Evolutionary conservation across 495 filamentous ascomycete genomes (phyloP).

Genomic region (Penicillium arizonense): DNA sequence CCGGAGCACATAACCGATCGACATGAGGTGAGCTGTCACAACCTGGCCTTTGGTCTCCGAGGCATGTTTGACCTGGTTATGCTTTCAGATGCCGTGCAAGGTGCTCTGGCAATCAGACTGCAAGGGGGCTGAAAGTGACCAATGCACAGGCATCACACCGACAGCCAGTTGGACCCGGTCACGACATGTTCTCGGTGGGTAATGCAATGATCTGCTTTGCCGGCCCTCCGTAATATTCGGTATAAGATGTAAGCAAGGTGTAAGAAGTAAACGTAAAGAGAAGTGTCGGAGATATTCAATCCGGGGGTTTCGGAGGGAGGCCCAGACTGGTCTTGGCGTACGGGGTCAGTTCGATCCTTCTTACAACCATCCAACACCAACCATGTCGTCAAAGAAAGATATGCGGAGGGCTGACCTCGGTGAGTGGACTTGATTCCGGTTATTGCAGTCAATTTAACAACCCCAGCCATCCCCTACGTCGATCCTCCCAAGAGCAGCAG

Average conservation of each 20-base stretch:
- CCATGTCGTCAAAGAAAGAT: slow-evolving; percentile 78
- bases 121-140: slow-evolving; percentile 1
- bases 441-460: slow-evolving; percentile 7
- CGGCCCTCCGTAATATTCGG: too few relatives aligned
- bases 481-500: slow-evolving; percentile 55
- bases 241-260: not conserved
- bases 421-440: slow-evolving; percentile 39
- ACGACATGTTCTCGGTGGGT: not conserved
- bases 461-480: slow-evolving; percentile 60
- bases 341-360: slow-evolving; percentile 13
- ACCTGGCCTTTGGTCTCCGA: not conserved
- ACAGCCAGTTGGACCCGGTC: not conserved
- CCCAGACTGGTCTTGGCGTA: slow-evolving; percentile 13
- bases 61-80: not conserved
- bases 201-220: not conserved
- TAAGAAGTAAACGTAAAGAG: not conserved
- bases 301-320: slow-evolving; percentile 10
- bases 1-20: not conserved
- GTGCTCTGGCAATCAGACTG: not conserved
- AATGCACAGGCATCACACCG: slow-evolving; percentile 4
- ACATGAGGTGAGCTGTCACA: slow-evolving; percentile 2
- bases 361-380: slow-evolving; percentile 8
- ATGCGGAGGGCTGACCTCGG: slow-evolving; percentile 83
- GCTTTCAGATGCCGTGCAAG: not conserved
- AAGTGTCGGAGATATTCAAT: slow-evolving; percentile 6